Evolutionary conservation across 176 grass and related monocot genomes (phyloP).

Genomic region (Rhynchospora pubera): DNA sequence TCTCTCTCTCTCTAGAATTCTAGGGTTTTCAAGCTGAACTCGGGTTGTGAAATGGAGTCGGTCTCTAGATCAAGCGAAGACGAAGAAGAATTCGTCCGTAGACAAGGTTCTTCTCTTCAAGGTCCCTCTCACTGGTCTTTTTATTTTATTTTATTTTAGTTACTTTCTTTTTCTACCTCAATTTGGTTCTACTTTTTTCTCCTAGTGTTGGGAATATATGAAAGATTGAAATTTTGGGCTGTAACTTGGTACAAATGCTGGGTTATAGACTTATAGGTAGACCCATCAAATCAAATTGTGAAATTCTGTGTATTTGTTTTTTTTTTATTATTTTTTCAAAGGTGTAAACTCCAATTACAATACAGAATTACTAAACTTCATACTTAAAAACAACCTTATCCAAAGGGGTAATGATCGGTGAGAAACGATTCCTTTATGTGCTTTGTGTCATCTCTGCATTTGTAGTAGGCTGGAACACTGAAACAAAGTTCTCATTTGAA

Average conservation of each 20-base stretch:
- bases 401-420: background rate
- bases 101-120: conserved; percentile 18
- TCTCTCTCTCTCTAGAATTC: conserved; percentile 4
- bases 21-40: conserved; percentile 16
- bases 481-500: background rate
- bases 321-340: background rate
- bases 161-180: background rate
- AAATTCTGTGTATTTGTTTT: background rate
- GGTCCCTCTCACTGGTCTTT: conserved; percentile 4
- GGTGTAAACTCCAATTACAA: background rate
- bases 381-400: background rate
- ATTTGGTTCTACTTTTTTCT: background rate
- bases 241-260: background rate
- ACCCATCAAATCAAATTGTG: background rate
- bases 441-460: background rate
- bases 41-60: conserved; percentile 18
- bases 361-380: background rate
- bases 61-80: conserved; percentile 26
- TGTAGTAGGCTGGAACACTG: background rate
- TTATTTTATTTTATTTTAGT: background rate
- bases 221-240: conserved; percentile 1
- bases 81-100: conserved; percentile 18
- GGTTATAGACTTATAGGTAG: background rate
- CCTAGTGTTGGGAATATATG: background rate
- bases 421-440: too few species aligned